Conservation (phyloP, 129 eudicot species). For the Escallonia herrerae region DNA sequence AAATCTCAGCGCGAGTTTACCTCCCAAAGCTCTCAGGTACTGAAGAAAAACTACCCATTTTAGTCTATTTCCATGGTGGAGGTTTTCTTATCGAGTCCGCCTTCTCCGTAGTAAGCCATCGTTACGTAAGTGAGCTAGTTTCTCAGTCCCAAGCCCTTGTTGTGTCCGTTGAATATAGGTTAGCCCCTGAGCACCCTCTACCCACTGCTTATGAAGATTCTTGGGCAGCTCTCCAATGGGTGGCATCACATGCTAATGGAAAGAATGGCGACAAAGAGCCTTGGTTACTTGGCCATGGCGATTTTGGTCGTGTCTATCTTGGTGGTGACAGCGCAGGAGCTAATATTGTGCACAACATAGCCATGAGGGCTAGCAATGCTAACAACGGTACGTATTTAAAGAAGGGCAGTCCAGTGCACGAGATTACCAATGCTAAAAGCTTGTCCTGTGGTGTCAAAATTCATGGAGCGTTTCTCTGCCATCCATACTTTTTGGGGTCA, state of each 20-base stretch:
- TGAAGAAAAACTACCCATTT: slow-evolving; percentile 31
- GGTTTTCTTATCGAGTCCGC: slow-evolving; percentile 49
- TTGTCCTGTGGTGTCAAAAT: slow-evolving; percentile 19
- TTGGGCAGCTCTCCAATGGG: slow-evolving; percentile 47
- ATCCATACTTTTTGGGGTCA: slow-evolving; percentile 15
- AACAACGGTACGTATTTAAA: too few species aligned
- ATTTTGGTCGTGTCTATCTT: slow-evolving; percentile 24
- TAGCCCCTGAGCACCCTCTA: slow-evolving; percentile 44
- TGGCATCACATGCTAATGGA: slow-evolving; percentile 16
- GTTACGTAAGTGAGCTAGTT: slow-evolving; percentile 21
- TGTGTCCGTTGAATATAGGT: slow-evolving; percentile 47
- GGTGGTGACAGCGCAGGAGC: slow-evolving; percentile 45
- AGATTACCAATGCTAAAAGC: background rate
- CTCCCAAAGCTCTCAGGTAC: slow-evolving; percentile 13
- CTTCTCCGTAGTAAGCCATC: slow-evolving; percentile 24
- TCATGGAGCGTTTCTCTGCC: slow-evolving; percentile 20
- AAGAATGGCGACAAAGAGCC: slow-evolving; percentile 14
- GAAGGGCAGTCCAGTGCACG: too few species aligned
- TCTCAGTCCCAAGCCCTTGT: slow-evolving; percentile 27
- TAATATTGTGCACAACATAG: slow-evolving; percentile 35
- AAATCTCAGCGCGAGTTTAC: slow-evolving; percentile 25
- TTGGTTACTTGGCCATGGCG: slow-evolving; percentile 25
- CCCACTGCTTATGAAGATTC: slow-evolving; percentile 46
- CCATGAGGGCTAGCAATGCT: slow-evolving; percentile 7
- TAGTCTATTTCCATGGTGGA: slow-evolving; percentile 60